Percentiles rank a stretch among this genome's conserved stretches.
Conservation (phyloP, 805 yeast species). For the Ogataea dorogensis region DNA sequence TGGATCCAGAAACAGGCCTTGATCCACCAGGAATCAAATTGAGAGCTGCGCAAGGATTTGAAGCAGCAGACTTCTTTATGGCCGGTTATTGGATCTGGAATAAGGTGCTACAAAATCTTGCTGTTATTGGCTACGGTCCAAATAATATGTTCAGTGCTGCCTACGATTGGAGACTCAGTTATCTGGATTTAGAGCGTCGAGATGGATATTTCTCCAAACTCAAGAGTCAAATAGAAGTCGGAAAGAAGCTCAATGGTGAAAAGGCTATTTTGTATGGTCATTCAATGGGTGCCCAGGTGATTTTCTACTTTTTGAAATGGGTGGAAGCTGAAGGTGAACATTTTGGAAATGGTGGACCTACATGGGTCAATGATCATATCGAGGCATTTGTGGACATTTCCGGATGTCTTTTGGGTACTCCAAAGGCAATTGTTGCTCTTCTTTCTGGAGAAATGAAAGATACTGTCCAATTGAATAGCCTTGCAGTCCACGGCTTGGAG, state of each 20-base stretch:
- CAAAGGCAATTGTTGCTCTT: conserved; percentile 87
- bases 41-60: conserved; percentile 94
- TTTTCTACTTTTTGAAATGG: conserved; percentile 91
- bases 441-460: conserved; percentile 98
- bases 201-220: conserved; percentile 82
- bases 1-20: conserved; percentile 87
- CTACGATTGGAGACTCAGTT: conserved; percentile 95
- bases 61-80: conserved; percentile 93
- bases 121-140: conserved; percentile 92
- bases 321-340: conserved; percentile 81
- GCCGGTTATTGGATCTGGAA: conserved; percentile 99
- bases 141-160: conserved; percentile 88
- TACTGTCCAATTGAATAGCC: conserved; percentile 87
- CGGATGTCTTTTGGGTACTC: conserved; percentile 91
- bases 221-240: conserved; percentile 69
- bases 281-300: conserved; percentile 94
- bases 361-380: conserved; percentile 85
- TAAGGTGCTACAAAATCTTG: conserved; percentile 88
- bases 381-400: conserved; percentile 83
- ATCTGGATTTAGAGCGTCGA: conserved; percentile 80
- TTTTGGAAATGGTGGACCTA: conserved; percentile 88
- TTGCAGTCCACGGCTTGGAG: conserved; percentile 93
- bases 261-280: conserved; percentile 83
- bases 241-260: conserved; percentile 49
- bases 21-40: conserved; percentile 83